phyloP scores from a whole-genome alignment of 1,139 yeast genomes.

The Yamadazyma atmosphaerica region DNA sequence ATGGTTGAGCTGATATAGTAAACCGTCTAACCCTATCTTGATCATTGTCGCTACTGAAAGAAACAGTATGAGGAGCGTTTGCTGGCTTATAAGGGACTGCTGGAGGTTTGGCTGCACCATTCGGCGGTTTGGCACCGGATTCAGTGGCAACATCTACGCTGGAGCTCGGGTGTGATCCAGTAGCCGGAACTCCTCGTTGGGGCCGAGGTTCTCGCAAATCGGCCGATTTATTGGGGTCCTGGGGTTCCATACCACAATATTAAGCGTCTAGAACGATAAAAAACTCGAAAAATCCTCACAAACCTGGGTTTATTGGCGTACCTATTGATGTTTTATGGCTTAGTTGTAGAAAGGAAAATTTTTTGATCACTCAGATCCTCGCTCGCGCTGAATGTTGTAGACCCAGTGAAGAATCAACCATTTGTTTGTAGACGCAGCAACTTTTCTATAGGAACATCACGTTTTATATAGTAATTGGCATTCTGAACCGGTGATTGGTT shows the following conservation, averaged over 20 bases:
- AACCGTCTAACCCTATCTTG: constrained; percentile 44
- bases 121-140: constrained; percentile 2
- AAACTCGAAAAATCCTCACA: background rate
- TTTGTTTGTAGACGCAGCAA: too few species aligned
- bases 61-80: constrained; percentile 24
- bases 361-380: background rate
- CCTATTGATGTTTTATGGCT: background rate
- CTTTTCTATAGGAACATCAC: too few species aligned
- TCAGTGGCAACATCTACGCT: background rate
- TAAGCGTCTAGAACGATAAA: background rate
- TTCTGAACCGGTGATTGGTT: too few species aligned
- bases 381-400: constrained; percentile 1
- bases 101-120: background rate
- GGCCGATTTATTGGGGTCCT: constrained; percentile 2
- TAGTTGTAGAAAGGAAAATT: background rate
- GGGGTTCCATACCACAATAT: background rate
- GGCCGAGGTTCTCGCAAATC: constrained; percentile 18
- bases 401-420: too few species aligned
- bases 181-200: constrained; percentile 6
- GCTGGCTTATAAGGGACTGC: constrained; percentile 9
- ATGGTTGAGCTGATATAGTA: constrained; percentile 49
- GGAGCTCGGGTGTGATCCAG: background rate
- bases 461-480: too few species aligned
- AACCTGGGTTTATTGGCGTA: background rate
- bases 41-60: constrained; percentile 41